Evolutionary conservation across 331 rosid genomes (phyloP).

Genomic region (Spiraea crenata): DNA sequence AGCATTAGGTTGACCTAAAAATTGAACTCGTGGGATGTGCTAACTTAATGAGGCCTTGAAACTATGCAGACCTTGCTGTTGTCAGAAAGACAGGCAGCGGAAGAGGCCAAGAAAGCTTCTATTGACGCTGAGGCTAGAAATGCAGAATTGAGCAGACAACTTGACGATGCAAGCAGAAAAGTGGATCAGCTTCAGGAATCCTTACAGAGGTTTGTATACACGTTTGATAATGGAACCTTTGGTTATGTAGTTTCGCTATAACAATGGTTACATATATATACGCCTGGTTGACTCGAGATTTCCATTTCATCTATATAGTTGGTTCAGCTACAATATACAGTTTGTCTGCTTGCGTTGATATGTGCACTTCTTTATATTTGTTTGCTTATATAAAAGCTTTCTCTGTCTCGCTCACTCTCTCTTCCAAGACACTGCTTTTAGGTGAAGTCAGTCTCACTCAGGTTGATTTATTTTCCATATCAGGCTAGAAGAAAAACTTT

Average conservation of each 20-base stretch:
- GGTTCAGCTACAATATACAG: background rate
- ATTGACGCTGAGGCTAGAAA: conserved; percentile 63
- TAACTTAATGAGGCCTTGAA: conserved; percentile 26
- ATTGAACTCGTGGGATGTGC: conserved; percentile 18
- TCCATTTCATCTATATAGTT: background rate
- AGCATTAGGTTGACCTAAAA: conserved; percentile 11
- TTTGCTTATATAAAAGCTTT: background rate
- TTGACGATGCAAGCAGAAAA: conserved; percentile 71
- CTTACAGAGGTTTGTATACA: conserved; percentile 79
- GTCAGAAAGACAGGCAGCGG: conserved; percentile 65
- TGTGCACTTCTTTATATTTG: background rate
- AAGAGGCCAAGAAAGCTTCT: conserved; percentile 64
- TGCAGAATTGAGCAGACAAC: conserved; percentile 64
- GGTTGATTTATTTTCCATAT: conserved; percentile 26
- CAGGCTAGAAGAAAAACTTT: conserved; percentile 93
- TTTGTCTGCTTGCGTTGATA: background rate
- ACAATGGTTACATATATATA: background rate
- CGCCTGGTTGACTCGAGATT: background rate
- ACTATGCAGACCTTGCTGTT: conserved; percentile 59
- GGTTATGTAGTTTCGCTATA: background rate
- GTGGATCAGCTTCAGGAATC: conserved; percentile 92
- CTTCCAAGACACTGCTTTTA: background rate
- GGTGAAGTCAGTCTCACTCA: conserved; percentile 7
- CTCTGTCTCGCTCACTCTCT: background rate
- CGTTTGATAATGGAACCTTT: conserved; percentile 12